Conservation (phyloP, 352 stramenopile genomes). For the Phytophthora ohioensis region DNA sequence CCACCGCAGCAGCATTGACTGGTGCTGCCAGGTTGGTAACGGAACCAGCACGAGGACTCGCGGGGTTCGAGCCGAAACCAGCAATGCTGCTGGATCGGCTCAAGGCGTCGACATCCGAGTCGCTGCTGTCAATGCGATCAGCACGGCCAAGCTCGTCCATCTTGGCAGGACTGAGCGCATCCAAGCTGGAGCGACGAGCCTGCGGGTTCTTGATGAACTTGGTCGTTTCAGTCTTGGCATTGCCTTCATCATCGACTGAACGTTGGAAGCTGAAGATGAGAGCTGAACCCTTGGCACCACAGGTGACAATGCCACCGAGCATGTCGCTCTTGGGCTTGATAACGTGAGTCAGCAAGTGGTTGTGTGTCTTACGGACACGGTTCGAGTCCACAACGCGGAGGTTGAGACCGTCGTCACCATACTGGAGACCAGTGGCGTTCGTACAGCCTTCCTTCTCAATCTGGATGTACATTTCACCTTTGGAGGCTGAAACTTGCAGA, state of each 20-base stretch:
- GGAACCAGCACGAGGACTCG: constrained; percentile 36
- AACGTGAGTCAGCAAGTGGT: constrained; percentile 62
- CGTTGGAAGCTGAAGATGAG: constrained; percentile 51
- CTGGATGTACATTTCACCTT: constrained; percentile 79
- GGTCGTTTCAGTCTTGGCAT: constrained; percentile 39
- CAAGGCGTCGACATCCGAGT: constrained; percentile 56
- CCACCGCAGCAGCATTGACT: constrained; percentile 30
- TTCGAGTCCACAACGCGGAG: constrained; percentile 78
- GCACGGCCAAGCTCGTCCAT: constrained; percentile 53
- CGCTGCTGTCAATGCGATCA: constrained; percentile 54
- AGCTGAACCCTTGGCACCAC: constrained; percentile 48
- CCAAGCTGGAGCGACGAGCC: constrained; percentile 54
- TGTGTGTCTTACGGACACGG: constrained; percentile 74
- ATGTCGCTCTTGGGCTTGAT: constrained; percentile 60
- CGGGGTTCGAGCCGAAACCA: constrained; percentile 35
- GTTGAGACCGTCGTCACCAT: constrained; percentile 49
- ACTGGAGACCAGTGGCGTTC: constrained; percentile 55
- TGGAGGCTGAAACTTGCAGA: constrained; percentile 55
- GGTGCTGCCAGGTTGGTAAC: constrained; percentile 7
- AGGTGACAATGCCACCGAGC: constrained; percentile 57
- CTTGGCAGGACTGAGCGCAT: constrained; percentile 50
- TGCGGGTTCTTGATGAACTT: constrained; percentile 63
- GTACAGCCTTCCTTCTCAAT: constrained; percentile 66
- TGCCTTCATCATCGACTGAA: constrained; percentile 33
- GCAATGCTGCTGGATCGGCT: constrained; percentile 54